phyloP scores from a whole-genome alignment of 139 green algal genomes.

The Chlorella sp. region DNA sequence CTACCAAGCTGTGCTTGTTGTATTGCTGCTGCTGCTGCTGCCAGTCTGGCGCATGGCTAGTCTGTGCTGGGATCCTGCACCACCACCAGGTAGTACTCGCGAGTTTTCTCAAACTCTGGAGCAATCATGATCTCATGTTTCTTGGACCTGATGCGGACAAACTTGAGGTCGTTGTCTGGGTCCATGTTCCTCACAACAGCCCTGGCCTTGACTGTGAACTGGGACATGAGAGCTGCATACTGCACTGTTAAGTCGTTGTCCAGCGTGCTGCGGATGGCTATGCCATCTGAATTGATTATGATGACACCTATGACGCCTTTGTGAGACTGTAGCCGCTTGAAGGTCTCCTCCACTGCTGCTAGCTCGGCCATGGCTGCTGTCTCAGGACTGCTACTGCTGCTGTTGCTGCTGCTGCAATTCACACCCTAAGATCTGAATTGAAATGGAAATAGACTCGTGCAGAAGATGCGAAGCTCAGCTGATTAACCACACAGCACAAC shows the following conservation, averaged over 20 bases:
- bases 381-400: background rate
- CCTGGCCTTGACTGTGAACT: slow-evolving; percentile 68
- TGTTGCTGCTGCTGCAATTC: background rate
- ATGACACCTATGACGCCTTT: slow-evolving; percentile 74
- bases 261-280: slow-evolving; percentile 78
- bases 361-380: slow-evolving; percentile 76
- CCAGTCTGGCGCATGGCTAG: background rate
- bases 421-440: no score
- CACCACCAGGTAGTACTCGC: slow-evolving; percentile 67
- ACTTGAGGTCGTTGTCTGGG: slow-evolving; percentile 77
- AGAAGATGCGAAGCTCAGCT: no score
- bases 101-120: slow-evolving; percentile 66
- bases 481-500: no score
- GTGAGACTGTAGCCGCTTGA: slow-evolving; percentile 51
- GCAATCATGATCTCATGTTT: slow-evolving; percentile 89
- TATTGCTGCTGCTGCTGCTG: background rate
- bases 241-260: slow-evolving; percentile 73
- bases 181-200: slow-evolving; percentile 71
- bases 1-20: background rate
- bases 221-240: slow-evolving; percentile 51
- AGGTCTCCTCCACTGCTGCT: slow-evolving; percentile 67
- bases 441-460: no score
- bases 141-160: slow-evolving; percentile 71
- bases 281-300: slow-evolving; percentile 79
- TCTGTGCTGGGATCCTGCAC: slow-evolving; percentile 57